Evolutionary conservation across 306 rosid genomes (phyloP), one percentile per base, ranked within the genome.

Genomic region (Hippophae gyantsensis): DNA sequence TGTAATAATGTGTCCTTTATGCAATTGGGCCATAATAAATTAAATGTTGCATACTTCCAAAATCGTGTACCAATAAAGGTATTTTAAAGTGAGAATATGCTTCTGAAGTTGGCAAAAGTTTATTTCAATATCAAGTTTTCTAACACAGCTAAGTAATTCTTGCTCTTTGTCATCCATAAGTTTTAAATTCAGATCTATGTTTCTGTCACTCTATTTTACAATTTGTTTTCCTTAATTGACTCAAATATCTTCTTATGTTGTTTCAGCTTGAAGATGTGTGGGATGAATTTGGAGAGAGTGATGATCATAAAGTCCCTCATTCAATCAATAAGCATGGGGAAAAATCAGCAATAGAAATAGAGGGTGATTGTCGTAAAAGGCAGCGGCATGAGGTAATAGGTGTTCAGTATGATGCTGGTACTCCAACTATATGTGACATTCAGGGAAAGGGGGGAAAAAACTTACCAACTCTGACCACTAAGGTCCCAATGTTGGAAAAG

Each of bases 221-320:
- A 2, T 32, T 32, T 32, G 2, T 32, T 32, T 32, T 32, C 38
- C 38, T 32, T 32, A 32, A 32, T 32, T 32, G 38, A 32, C 38
- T 32, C 38, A 32, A 32, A 32, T 32, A 2, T 32, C 50, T 48
- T 38, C 14, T 62, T 52, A 10, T 69, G 14, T 64, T 43, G 58
- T 75, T 72, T 65, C 95, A 87, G 95, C 69, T 79, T 66, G 78
- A 78, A 74, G 89, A 82, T 18, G 60, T 62, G 48, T 81, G 84
- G 90, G 80, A 76, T 68, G 81, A 46, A 66, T 77, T 81, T 73
- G 79, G 70, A 56, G 85, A 62, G 69, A 78, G 58, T 69, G 82
- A 77, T 46, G 83, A 81, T 69, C 82, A 75, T 63, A 53, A 69
- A 74, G 90, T 81, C 13, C 82, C 83, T 74, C 70, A 44, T 70